A percentile compares a stretch with the other conserved stretches of the same genome.
These are phyloP conservation scores for Withania somnifera DNA, from an alignment of 305 asterid genomes.

Conservation along the genomic window DNA sequence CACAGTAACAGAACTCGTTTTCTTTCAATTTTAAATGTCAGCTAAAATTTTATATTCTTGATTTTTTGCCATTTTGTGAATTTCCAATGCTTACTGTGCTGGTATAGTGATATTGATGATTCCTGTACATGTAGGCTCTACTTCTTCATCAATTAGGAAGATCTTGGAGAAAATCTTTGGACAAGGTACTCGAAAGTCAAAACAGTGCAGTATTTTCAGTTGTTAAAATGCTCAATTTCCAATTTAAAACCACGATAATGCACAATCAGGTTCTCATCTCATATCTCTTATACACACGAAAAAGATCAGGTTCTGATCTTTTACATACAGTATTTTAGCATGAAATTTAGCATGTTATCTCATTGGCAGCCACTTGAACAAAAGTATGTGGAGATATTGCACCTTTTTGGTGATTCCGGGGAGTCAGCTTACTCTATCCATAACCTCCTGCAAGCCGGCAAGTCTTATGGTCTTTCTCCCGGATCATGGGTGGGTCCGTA, in stretches of 20 bases:
- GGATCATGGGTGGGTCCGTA: conserved; percentile 99
- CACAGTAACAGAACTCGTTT: not conserved
- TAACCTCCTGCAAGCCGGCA: conserved; percentile 90
- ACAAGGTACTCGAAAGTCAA: conserved; percentile 41
- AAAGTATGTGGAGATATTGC: conserved; percentile 56
- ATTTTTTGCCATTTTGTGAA: not conserved
- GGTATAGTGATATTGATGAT: not conserved
- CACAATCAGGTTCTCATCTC: conserved; percentile 1
- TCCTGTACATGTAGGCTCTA: conserved; percentile 39
- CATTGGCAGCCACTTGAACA: conserved; percentile 54
- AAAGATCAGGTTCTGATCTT: not conserved
- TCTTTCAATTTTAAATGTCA: not conserved
- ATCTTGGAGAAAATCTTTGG: conserved; percentile 76
- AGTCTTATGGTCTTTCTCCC: conserved; percentile 74
- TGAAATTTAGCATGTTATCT: conserved; percentile 1
- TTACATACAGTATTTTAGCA: not conserved
- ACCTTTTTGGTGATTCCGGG: conserved; percentile 78
- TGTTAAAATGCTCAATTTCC: conserved; percentile 5
- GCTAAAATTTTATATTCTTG: not conserved
- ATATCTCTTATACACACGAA: not conserved
- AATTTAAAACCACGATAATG: not conserved
- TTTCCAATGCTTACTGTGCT: not conserved
- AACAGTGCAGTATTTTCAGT: conserved; percentile 1
- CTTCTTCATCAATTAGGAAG: conserved; percentile 74
- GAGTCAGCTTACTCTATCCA: conserved; percentile 85